Evolutionary conservation across 192 early-diverging fungal species (phyloP).

Genomic region (Linnemannia schmuckeri): DNA sequence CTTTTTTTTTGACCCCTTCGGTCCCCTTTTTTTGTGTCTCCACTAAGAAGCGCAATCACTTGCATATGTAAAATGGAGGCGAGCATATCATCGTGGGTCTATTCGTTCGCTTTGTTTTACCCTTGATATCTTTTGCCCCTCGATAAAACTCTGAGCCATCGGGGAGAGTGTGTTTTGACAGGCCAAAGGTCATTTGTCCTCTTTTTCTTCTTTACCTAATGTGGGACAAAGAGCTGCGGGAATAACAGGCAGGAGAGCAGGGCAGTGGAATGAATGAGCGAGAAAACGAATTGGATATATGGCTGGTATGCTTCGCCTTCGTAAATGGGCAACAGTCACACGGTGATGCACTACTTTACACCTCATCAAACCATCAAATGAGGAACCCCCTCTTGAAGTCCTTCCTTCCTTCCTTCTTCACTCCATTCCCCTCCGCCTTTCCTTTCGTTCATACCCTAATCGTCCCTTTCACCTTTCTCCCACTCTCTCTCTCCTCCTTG

Average conservation of each 20-base stretch:
- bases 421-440: neutral
- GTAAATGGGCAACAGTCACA: slow-evolving; percentile 3
- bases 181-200: neutral
- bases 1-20: neutral
- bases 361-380: neutral
- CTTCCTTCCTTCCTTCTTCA: neutral
- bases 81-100: neutral
- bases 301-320: neutral
- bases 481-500: neutral
- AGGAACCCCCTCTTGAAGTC: neutral
- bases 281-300: neutral
- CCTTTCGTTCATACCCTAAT: neutral
- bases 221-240: slow-evolving; percentile 9
- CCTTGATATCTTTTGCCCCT: neutral
- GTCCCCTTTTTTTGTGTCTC: neutral
- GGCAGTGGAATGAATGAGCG: neutral
- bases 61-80: neutral
- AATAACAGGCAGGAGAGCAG: neutral
- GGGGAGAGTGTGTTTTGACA: neutral
- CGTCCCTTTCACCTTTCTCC: neutral
- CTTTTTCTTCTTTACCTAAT: neutral
- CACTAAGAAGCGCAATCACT: neutral
- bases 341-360: neutral
- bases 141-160: neutral
- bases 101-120: neutral